Percentiles rank a stretch among this genome's conserved stretches.
Conservation (phyloP, 768 basidiomycete species). For the Kwoniella sp. region DNA sequence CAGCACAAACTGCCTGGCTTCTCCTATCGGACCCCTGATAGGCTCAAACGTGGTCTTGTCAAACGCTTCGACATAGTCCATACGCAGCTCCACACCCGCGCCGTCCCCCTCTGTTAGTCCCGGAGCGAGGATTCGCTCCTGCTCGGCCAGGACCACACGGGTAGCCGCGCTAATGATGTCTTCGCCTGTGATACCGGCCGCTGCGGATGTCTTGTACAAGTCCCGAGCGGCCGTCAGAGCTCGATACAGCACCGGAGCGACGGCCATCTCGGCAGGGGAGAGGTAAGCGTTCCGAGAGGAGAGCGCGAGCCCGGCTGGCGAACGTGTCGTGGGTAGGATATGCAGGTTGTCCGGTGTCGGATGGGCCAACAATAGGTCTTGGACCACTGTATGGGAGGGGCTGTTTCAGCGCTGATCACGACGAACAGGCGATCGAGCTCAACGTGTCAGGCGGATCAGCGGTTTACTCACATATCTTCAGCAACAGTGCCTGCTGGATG, state of each 20-base stretch:
- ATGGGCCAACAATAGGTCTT: slow-evolving; percentile 74
- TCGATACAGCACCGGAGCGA: slow-evolving; percentile 65
- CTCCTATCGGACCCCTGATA: slow-evolving; percentile 52
- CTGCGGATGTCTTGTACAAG: slow-evolving; percentile 55
- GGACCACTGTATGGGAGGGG: slow-evolving; percentile 53
- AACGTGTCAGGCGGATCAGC: not conserved
- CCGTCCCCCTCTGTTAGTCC: slow-evolving; percentile 23
- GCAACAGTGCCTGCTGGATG: slow-evolving; percentile 87
- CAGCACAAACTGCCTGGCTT: slow-evolving; percentile 59
- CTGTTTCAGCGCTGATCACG: no score
- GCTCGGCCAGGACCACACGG: slow-evolving; percentile 23
- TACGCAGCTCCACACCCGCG: slow-evolving; percentile 56
- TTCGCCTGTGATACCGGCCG: slow-evolving; percentile 25
- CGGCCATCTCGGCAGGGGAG: slow-evolving; percentile 58
- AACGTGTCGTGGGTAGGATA: slow-evolving; percentile 78
- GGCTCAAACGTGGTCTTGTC: slow-evolving; percentile 70
- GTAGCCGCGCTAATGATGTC: slow-evolving; percentile 26
- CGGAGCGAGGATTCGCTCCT: slow-evolving; percentile 16
- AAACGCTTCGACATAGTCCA: slow-evolving; percentile 89
- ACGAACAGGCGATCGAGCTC: not conserved
- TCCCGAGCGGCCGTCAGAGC: slow-evolving; percentile 62
- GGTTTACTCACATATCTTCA: slow-evolving; percentile 55
- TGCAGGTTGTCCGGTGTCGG: slow-evolving; percentile 70
- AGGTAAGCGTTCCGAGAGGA: slow-evolving; percentile 90
- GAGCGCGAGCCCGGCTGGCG: slow-evolving; percentile 66